These are phyloP conservation scores for Colletotrichum noveboracense DNA, from an alignment of 2,329 filamentous ascomycete genomes.

Conservation along the genomic window DNA sequence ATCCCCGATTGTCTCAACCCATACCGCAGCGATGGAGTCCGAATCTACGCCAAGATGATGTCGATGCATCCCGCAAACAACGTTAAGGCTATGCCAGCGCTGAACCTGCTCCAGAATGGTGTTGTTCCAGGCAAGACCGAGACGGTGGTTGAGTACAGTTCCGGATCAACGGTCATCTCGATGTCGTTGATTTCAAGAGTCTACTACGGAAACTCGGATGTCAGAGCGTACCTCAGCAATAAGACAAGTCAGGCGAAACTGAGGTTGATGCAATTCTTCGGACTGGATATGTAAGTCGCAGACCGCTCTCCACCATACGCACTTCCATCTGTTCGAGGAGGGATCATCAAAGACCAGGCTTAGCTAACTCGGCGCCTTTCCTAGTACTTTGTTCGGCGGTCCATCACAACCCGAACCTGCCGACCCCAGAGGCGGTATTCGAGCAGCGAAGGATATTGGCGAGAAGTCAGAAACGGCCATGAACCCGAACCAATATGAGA, in stretches of 20 bases:
- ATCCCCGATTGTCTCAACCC: constrained; percentile 63
- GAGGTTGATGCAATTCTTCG: constrained; percentile 64
- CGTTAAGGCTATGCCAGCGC: constrained; percentile 66
- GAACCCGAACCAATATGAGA: constrained; percentile 64
- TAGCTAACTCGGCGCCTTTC: not conserved
- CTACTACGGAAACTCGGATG: constrained; percentile 55
- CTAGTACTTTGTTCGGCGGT: constrained; percentile 60
- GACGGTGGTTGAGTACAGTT: constrained; percentile 65
- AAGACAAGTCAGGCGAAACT: constrained; percentile 61
- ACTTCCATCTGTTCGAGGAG: not conserved
- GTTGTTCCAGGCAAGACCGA: constrained; percentile 49
- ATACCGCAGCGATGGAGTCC: constrained; percentile 60
- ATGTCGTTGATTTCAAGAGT: constrained; percentile 60
- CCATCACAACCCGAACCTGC: constrained; percentile 61
- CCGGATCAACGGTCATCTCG: constrained; percentile 66
- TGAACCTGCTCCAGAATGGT: constrained; percentile 53
- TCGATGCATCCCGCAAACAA: constrained; percentile 69
- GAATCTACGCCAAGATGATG: constrained; percentile 72
- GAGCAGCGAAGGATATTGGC: constrained; percentile 47
- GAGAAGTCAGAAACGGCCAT: constrained; percentile 45
- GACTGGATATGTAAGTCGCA: constrained; percentile 51
- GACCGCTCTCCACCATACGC: not conserved
- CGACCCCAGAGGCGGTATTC: constrained; percentile 59
- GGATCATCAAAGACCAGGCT: not conserved
- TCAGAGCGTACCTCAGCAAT: constrained; percentile 61